A percentile compares a stretch with the other conserved stretches of the same genome.
phyloP scores from a whole-genome alignment of 2,329 filamentous ascomycete genomes.

The Colletotrichum salicis region DNA sequence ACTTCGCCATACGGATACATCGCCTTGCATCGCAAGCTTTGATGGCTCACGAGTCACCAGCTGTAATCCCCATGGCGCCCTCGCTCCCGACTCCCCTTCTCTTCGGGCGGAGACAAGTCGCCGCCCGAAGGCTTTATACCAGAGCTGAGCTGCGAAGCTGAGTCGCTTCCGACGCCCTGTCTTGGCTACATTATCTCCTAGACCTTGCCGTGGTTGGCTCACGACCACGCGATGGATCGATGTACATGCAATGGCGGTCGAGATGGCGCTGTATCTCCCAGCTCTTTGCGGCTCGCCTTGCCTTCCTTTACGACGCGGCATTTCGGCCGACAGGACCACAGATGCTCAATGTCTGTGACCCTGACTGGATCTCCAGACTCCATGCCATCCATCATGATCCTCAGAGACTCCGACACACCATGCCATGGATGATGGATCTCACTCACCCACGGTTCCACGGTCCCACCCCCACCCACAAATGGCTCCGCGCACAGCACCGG shows the following conservation, averaged over 20 bases:
- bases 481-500: conserved; percentile 23
- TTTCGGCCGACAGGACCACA: conserved; percentile 6
- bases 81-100: not conserved
- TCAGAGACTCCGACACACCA: conserved; percentile 10
- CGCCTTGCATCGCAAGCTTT: conserved; percentile 14
- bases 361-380: conserved; percentile 4
- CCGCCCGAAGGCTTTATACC: conserved; percentile 18
- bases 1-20: conserved; percentile 13
- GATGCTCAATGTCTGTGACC: conserved; percentile 1
- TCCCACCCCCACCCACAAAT: conserved; percentile 4
- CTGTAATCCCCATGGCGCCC: conserved; percentile 6
- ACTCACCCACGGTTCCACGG: no score
- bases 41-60: not conserved
- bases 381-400: not conserved
- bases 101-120: conserved; percentile 23
- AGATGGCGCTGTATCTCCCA: not conserved
- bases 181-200: not conserved
- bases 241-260: not conserved
- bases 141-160: conserved; percentile 23
- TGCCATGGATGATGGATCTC: conserved; percentile 5
- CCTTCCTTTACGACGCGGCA: conserved; percentile 11
- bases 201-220: conserved; percentile 15
- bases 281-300: not conserved
- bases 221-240: conserved; percentile 5
- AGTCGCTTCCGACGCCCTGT: conserved; percentile 24